Evolutionary conservation across 2,329 filamentous ascomycete genomes (phyloP).

Genomic region (Rutstroemia sydowiana): DNA sequence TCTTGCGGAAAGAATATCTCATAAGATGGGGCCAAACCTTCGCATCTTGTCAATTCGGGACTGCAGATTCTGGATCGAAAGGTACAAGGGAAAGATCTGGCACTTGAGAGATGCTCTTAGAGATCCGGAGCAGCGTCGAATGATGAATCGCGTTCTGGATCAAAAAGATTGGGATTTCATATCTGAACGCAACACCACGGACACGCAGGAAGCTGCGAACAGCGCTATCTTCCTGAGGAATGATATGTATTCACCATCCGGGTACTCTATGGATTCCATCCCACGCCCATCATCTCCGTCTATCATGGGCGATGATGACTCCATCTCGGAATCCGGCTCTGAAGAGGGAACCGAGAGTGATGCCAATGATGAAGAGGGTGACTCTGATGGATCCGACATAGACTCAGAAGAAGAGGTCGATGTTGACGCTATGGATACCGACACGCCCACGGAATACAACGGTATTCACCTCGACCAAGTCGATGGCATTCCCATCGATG

Average conservation of each 20-base stretch:
- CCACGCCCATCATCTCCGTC: background rate
- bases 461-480: too few relatives aligned
- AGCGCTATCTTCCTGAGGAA: slow-evolving; percentile 9
- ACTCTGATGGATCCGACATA: background rate
- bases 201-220: slow-evolving; percentile 11
- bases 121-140: slow-evolving; percentile 7
- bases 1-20: slow-evolving; percentile 7
- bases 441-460: background rate
- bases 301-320: background rate
- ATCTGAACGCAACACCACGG: slow-evolving; percentile 5
- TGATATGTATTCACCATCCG: slow-evolving; percentile 4
- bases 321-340: background rate
- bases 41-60: slow-evolving; percentile 7
- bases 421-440: background rate
- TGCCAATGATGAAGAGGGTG: slow-evolving; percentile 2
- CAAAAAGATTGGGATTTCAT: slow-evolving; percentile 8
- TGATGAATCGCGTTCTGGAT: slow-evolving; percentile 3
- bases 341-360: slow-evolving; percentile 6
- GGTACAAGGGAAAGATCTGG: slow-evolving; percentile 4
- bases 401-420: background rate
- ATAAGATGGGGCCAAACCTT: slow-evolving; percentile 8
- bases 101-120: slow-evolving; percentile 7
- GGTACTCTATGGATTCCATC: background rate
- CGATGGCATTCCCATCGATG: too few relatives aligned
- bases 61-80: slow-evolving; percentile 10